Base-by-base conservation (phyloP, 1,139 yeast species). In the Geotrichum phurueaensis region DNA sequence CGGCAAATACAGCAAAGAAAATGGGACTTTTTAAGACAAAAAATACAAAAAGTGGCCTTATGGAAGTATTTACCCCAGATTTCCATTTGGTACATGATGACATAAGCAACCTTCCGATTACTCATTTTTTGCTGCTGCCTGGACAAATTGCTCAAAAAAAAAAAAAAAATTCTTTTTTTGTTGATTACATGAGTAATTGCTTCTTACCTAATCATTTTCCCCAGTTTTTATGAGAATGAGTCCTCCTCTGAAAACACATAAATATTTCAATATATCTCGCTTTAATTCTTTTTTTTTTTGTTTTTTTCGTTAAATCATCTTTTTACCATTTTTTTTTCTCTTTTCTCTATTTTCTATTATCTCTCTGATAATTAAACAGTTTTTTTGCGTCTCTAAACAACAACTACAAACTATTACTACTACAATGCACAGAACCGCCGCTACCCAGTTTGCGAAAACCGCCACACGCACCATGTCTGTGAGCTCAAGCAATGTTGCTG, bases 391-490 rank as follows among this genome's bases (percentile, higher is more conserved):
- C 15, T 39, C 2, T 22, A 22, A 43, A 31, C 13, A 43, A 20
- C 29, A 52, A 29, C 5, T 15, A 45, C 31, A n/a, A n/a, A n/a
- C n/a, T n/a, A n/a, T n/a, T n/a, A n/a, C n/a, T n/a, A n/a, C n/a
- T n/a, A 47, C 25, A 47, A 55, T 55, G 57, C 57, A 55, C 10
- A 56, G 33, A 39, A 33, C 58, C 13, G 10, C 39, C 22, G 36
- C 58, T 25, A 27, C 54, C n/a, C 48, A 39, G 15, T 15, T 56
- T 27, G 43, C 39, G 22, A 56, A 56, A 20, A 36, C 58, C 18
- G 54, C 52, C 29, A 13, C 58, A 2, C 54, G 58, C 27, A 36
- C 54, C 18, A 56, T 56, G 51, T 36, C 58, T 25, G 54, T 33
- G 39, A 33, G 39, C 39, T 10, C 39, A 3, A 33, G n/a, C 13